Evolutionary conservation across 177 flowering plant species (phyloP), one percentile per base, ranked within the genome.

Genomic region (Vitis hybrid): DNA sequence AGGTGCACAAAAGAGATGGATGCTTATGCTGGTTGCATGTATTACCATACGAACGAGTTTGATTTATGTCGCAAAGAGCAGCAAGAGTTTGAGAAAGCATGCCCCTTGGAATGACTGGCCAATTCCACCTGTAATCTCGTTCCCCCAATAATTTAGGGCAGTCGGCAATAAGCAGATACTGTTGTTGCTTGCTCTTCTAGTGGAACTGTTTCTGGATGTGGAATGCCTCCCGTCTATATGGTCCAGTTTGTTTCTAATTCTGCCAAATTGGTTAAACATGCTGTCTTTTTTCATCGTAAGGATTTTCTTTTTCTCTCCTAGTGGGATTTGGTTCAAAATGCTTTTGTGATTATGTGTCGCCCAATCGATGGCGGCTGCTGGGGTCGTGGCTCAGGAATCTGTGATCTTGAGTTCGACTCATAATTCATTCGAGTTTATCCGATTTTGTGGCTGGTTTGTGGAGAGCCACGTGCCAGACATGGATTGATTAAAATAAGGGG

Each of bases 1-100:
- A 87, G 66, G 71, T 92, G 95, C 77, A 76, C 88, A 10, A 89
- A 92, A 63, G 91, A 88, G 81, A 82, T 92, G 93, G 94, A 94
- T 77, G 85, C 81, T 20, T 94, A 90, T 74, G 88, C 88, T 7
- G 86, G 90, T 14, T 94, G 98, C 82, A 89, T 94, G 97, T 93
- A 94, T 68, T 91, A 94, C 82, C 66, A 87, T 60, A 93, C 97
- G 62, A 88, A 92, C 53, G 97, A 92, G 79, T 94, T 90, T 69
- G 98, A 92, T 50, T 71, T 88, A 49, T 94, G 98, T 68, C 92
- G 95, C 77, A 88, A 92, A 69, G 92, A 94, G 79, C 98, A 94
- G 74, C 75, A 85, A 71, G 89, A 74, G 31, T 94, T 94, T 69
- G 93, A 92, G 90, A 89, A 85, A 65, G 85, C 83, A 7, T 94